Evolutionary conservation across 148 eudicot species (phyloP), one percentile per base, ranked within the genome.

Genomic region (Limonium bicolor): DNA sequence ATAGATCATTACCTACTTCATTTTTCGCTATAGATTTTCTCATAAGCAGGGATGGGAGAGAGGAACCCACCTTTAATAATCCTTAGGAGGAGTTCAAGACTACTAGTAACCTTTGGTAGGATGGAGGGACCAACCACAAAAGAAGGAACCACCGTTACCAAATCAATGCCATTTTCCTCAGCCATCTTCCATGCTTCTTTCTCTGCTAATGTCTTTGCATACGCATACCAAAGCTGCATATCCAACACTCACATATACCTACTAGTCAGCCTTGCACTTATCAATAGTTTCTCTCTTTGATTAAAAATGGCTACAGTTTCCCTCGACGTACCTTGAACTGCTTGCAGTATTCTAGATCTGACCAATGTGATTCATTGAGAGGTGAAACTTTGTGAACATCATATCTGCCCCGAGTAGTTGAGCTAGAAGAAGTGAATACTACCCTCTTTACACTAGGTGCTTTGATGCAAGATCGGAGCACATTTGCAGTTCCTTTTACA

Each of bases 341-440:
- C 72, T 68, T 66, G 60, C 94, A 86, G 48, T 86, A 86, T 13
- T 82, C 74, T 1, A 71, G 73, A 66, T 82, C 85, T 16, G 80
- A 81, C 96, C 96, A 86, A 33, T 82, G 94, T 16, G 94, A 72
- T 67, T 86, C 96, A 50, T 82, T 72, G 2, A 86, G 78, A 45
- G 75, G 74, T 53, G 81, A 65, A 29, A 61, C 32, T 27, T 46
- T 59, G 41, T 64, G 63, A 21, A 42, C 67, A 37, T 86, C 94
- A 19, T 64, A 46, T 12, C 69, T 61, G 34, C 82, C 81, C 73
- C 96, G 60, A 48, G 82, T 68, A 6, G 96, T 61, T 11, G 96
- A 75, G 59, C 96, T 81, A 36, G 96, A 86, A 19, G 96, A 86
- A 51, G 96, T 86, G 11, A 82, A 55, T 27, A 86, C 87, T 39